A percentile compares a stretch with the other conserved stretches of the same genome.
Evolutionary conservation across 805 yeast genomes (phyloP).

Genomic region (Myxozyma monticola): DNA sequence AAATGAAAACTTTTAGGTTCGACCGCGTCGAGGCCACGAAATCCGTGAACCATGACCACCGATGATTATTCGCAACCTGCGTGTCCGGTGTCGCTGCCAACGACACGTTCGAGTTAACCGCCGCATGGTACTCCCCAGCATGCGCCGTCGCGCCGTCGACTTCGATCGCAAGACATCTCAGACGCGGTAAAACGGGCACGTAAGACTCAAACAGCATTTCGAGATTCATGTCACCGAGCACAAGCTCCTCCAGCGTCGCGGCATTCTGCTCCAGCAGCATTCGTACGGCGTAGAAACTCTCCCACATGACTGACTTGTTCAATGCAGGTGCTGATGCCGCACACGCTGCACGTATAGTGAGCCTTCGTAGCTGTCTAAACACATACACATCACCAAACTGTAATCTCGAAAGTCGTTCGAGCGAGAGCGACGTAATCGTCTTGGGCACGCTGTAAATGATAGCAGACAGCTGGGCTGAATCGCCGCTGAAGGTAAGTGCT

Average conservation of each 20-base stretch:
- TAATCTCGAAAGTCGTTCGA: slow-evolving; percentile 18
- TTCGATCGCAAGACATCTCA: slow-evolving; percentile 17
- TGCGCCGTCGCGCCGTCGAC: slow-evolving; percentile 3
- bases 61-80: no score
- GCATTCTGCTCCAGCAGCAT: slow-evolving; percentile 30
- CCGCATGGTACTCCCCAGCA: not conserved
- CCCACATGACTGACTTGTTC: slow-evolving; percentile 27
- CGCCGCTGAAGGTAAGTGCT: slow-evolving; percentile 22
- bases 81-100: no score
- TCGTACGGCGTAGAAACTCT: slow-evolving; percentile 25
- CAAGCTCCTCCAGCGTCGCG: slow-evolving; percentile 21
- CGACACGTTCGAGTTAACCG: not conserved
- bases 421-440: slow-evolving; percentile 13
- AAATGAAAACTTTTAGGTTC: slow-evolving; percentile 15
- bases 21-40: slow-evolving; percentile 8
- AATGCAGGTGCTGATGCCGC: not conserved
- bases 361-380: slow-evolving; percentile 17
- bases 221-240: slow-evolving; percentile 19
- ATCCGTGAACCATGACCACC: slow-evolving; percentile 26
- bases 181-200: slow-evolving; percentile 19
- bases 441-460: slow-evolving; percentile 15
- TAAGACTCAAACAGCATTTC: slow-evolving; percentile 27
- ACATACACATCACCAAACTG: slow-evolving; percentile 27
- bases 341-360: slow-evolving; percentile 18
- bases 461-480: slow-evolving; percentile 27